Conservation (phyloP, 2,329 filamentous ascomycete species). For the Aureobasidium sp. region DNA sequence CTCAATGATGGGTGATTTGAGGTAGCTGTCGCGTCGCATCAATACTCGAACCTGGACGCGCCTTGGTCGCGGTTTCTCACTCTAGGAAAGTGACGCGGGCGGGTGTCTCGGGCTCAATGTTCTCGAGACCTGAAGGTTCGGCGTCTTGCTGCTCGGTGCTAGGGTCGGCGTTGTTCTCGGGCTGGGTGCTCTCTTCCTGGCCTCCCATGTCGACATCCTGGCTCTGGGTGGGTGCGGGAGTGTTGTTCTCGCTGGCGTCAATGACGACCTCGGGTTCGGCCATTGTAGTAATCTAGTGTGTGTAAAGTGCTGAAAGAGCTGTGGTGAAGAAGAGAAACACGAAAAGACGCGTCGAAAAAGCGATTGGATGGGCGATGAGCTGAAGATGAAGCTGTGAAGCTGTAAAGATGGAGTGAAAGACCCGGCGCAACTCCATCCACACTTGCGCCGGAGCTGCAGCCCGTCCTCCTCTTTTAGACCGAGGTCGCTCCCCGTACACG, state of each 20-base stretch:
- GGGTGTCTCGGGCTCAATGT: conserved; percentile 33
- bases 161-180: conserved; percentile 14
- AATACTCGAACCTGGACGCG: not conserved
- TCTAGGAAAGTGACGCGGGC: conserved; percentile 37
- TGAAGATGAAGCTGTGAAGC: not conserved
- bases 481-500: not conserved
- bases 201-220: conserved; percentile 43
- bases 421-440: not conserved
- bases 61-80: conserved; percentile 23
- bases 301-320: not conserved
- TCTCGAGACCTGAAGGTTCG: conserved; percentile 29
- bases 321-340: not conserved
- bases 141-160: conserved; percentile 18
- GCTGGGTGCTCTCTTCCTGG: conserved; percentile 15
- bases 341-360: not conserved
- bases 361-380: not conserved
- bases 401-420: too few species aligned
- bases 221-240: conserved; percentile 22
- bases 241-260: conserved; percentile 20
- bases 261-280: conserved; percentile 24
- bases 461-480: not conserved
- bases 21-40: conserved; percentile 28
- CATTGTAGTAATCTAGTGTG: conserved; percentile 16
- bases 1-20: conserved; percentile 41
- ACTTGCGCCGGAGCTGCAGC: not conserved